These are phyloP conservation scores for Tetracentron sinense DNA, from an alignment of 164 flowering plant species.

Conservation along the genomic window DNA sequence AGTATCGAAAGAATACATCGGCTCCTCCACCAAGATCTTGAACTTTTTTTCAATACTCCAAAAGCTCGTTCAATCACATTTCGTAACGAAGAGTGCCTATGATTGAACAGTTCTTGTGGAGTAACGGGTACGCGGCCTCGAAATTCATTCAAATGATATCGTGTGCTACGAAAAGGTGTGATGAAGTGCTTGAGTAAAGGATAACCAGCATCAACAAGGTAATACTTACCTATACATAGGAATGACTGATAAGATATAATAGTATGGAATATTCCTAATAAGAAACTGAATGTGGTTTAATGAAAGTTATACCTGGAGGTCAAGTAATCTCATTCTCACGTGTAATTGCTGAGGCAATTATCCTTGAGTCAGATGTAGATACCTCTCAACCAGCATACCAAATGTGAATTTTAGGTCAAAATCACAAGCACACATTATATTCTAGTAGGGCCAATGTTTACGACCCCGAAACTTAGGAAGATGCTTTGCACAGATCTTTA, in stretches of 20 bases:
- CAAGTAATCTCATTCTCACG: conserved; percentile 3
- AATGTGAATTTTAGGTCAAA: conserved; percentile 13
- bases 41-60: conserved; percentile 9
- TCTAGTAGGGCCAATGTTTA: conserved; percentile 9
- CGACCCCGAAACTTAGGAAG: conserved; percentile 9
- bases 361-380: conserved; percentile 2
- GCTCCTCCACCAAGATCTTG: not conserved
- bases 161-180: conserved; percentile 4
- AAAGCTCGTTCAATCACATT: conserved; percentile 14
- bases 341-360: not conserved
- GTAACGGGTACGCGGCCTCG: not conserved
- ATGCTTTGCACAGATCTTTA: not conserved
- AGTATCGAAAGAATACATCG: not conserved
- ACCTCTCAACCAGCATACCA: conserved; percentile 11
- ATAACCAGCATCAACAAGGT: conserved; percentile 3
- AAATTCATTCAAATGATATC: conserved; percentile 13
- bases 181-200: not conserved
- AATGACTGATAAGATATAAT: not conserved
- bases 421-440: conserved; percentile 4
- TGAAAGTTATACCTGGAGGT: conserved; percentile 2
- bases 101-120: conserved; percentile 5
- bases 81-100: conserved; percentile 1
- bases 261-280: not conserved
- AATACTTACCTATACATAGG: conserved; percentile 4
- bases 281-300: not conserved